Percentiles rank a stretch among this genome's conserved stretches.
Conservation (phyloP, 768 basidiomycete genomes). For the Naganishia vishniacii region DNA sequence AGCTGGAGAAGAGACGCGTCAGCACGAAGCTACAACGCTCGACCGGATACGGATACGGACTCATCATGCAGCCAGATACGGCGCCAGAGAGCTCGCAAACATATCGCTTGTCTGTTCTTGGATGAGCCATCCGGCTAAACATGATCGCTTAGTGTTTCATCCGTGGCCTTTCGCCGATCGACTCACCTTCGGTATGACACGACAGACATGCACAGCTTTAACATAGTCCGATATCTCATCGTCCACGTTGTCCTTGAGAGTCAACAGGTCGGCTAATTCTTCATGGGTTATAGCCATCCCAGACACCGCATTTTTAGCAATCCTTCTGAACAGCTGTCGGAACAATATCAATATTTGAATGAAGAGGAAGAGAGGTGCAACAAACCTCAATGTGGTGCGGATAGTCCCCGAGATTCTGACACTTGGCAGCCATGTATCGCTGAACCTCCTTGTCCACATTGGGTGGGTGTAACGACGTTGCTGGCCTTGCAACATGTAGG, state of each 20-base stretch:
- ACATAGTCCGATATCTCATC: constrained; percentile 19
- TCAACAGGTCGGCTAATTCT: constrained; percentile 19
- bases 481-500: constrained; percentile 2
- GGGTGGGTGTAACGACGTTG: not conserved
- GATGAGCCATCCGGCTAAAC: not conserved
- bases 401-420: constrained; percentile 11
- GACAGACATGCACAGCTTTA: constrained; percentile 5
- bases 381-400: constrained; percentile 6
- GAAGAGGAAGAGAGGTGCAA: too few relatives aligned
- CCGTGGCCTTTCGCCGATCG: not conserved
- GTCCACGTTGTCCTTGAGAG: constrained; percentile 21
- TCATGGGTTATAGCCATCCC: constrained; percentile 7
- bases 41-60: not conserved
- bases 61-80: constrained; percentile 22
- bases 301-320: constrained; percentile 5
- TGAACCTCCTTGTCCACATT: constrained; percentile 11
- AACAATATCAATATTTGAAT: not conserved
- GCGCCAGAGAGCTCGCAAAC: constrained; percentile 21
- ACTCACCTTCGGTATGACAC: constrained; percentile 14
- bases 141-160: not conserved
- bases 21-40: not conserved
- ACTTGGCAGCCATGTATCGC: constrained; percentile 15
- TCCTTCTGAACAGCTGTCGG: constrained; percentile 2
- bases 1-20: constrained; percentile 5
- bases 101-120: constrained; percentile 5